These are phyloP conservation scores for Stephania japonica DNA, from an alignment of 164 flowering plant species.

Conservation along the genomic window DNA sequence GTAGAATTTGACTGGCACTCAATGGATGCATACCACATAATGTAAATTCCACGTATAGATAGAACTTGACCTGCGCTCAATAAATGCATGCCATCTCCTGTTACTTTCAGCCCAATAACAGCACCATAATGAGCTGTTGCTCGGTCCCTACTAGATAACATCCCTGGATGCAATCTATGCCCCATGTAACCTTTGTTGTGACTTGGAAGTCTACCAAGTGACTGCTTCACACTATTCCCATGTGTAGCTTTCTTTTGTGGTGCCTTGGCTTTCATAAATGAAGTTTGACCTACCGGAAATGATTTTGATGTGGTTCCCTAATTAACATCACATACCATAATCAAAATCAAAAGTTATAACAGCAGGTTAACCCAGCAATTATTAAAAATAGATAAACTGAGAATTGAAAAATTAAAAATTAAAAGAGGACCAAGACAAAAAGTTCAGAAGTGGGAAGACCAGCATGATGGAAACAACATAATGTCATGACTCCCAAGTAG, in stretches of 20 bases:
- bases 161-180: conserved; percentile 82
- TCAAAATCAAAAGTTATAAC: not conserved
- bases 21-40: conserved; percentile 88
- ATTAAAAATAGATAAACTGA: not conserved
- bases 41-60: conserved; percentile 7
- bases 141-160: conserved; percentile 73
- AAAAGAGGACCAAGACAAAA: not conserved
- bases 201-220: conserved; percentile 24
- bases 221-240: conserved; percentile 44
- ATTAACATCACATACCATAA: not conserved
- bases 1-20: conserved; percentile 68
- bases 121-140: conserved; percentile 96
- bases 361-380: not conserved
- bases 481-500: not conserved
- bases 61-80: conserved; percentile 75
- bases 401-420: not conserved
- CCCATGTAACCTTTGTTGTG: conserved; percentile 39
- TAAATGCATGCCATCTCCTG: conserved; percentile 90
- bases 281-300: conserved; percentile 32
- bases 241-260: conserved; percentile 36
- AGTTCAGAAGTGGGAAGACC: not conserved
- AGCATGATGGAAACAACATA: not conserved
- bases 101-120: conserved; percentile 70
- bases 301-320: conserved; percentile 42
- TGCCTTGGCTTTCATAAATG: conserved; percentile 25